Base-by-base conservation (phyloP, 2,329 filamentous ascomycete genomes). In the Cladophialophora bantiana region DNA sequence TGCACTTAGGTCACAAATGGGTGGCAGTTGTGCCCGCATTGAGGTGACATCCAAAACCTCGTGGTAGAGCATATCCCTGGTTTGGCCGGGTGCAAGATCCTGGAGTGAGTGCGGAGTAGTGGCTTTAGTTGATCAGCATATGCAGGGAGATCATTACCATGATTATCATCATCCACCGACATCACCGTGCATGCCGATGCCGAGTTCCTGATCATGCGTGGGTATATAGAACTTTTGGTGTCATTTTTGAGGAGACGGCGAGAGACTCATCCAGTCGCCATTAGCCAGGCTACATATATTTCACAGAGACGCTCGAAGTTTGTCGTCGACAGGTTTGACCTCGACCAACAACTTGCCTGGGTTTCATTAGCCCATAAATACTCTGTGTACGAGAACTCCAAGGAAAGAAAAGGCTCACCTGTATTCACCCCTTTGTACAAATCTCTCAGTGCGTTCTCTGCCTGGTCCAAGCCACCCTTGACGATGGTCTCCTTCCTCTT, bases 401-500 rank as follows among this genome's bases (percentile, higher is more conserved):
- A 35, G 7, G 31, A 26, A 42, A 12, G n/a, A 10, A 7, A 13
- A 38, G 26, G 50, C 69, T 89, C 83, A 79, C 90, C 90, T 9
- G 85, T 92, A 76, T 94, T 94, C 15, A 83, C 80, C 48, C 91
- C 91, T 57, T 86, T 82, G 75, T 89, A 93, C 64, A 94, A 77
- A 67, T 86, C 84, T 12, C 86, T 77, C 61, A 93, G 81, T 0
- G 85, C 88, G 70, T 86, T 78, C 64, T 91, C 88, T 1, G 90
- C 89, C 40, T 83, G 83, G 65, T 81, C 79, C 12, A 93, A 78
- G 0, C 90, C 90, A n/a, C 90, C 90, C 72, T 85, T 85, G 68
- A 93, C 78, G 65, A 94, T 85, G 1, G 88, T 89, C 78, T 93
- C 89, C 75, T 89, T 88, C 65, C 88, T 80, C 84, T 91, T 87